phyloP scores from a whole-genome alignment of 257 asterid species.

The Salvia hispanica region DNA sequence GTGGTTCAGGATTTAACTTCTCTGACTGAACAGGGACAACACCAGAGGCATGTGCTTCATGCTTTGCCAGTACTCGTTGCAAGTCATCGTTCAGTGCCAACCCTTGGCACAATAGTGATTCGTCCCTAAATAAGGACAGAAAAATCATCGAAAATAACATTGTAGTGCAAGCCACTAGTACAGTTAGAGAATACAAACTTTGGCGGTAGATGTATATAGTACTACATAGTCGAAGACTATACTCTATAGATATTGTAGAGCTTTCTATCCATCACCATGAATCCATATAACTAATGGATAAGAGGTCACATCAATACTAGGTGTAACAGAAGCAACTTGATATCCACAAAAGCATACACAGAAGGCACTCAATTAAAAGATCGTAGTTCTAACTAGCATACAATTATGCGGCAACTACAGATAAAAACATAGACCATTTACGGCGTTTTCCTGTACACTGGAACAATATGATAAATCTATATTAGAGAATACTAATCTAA shows the following conservation, averaged over 20 bases:
- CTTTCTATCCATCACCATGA: constrained; percentile 19
- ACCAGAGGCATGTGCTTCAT: constrained; percentile 85
- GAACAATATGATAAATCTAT: neutral
- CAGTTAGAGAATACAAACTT: neutral
- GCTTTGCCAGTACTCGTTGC: constrained; percentile 90
- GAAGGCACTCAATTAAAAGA: neutral
- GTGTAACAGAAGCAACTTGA: constrained; percentile 15
- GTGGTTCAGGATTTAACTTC: constrained; percentile 60
- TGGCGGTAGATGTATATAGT: constrained; percentile 9
- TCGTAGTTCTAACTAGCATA: constrained; percentile 3
- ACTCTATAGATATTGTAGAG: neutral
- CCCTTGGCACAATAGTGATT: constrained; percentile 88
- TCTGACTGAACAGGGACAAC: constrained; percentile 47
- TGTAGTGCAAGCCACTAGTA: constrained; percentile 10
- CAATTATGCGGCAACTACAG: constrained; percentile 14
- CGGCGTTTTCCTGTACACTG: neutral
- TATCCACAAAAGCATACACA: constrained; percentile 13
- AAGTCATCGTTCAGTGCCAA: constrained; percentile 89
- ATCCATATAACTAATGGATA: constrained; percentile 9
- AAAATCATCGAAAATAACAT: constrained; percentile 22
- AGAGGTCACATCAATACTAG: constrained; percentile 3
- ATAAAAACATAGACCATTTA: neutral
- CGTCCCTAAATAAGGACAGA: constrained; percentile 66
- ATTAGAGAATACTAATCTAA: neutral
- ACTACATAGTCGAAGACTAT: constrained; percentile 3